A percentile compares a stretch with the other conserved stretches of the same genome.
Conservation (phyloP, 1,284 basidiomycete species). For the Fomitopsis palustris region DNA sequence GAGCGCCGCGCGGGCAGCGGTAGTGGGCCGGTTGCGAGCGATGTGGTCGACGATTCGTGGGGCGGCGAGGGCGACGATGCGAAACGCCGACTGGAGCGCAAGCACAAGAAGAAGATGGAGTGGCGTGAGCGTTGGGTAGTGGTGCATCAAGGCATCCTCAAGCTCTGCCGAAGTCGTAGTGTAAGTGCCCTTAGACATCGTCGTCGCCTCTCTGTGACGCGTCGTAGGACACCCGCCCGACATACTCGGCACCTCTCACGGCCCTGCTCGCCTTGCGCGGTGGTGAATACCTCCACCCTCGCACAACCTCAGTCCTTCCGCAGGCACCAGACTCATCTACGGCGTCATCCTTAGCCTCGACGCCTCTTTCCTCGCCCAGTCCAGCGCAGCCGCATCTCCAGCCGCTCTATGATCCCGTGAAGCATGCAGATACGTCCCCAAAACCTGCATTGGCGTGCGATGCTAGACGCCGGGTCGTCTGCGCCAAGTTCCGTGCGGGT, state of each 20-base stretch:
- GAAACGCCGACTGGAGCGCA: conserved; percentile 13
- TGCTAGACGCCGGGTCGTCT: not conserved
- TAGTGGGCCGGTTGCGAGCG: not conserved
- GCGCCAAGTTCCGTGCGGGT: conserved; percentile 8
- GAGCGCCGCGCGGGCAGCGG: conserved; percentile 3
- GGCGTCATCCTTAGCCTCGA: not conserved
- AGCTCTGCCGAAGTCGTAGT: conserved; percentile 49
- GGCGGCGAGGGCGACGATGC: conserved; percentile 13
- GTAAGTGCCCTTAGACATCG: conserved; percentile 31
- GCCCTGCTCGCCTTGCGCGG: conserved; percentile 42
- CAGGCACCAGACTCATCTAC: not conserved
- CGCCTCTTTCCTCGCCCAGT: conserved; percentile 7
- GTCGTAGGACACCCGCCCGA: conserved; percentile 39
- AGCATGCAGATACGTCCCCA: not conserved
- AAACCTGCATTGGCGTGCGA: not conserved
- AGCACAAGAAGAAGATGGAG: conserved; percentile 35
- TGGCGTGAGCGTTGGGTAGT: conserved; percentile 67
- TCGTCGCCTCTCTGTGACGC: not conserved
- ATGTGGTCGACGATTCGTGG: conserved; percentile 6
- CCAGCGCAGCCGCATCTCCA: not conserved
- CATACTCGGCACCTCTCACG: conserved; percentile 39
- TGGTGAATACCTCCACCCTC: conserved; percentile 39
- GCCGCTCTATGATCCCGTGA: not conserved
- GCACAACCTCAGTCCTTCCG: not conserved
- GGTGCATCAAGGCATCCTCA: conserved; percentile 52